Base-by-base conservation (phyloP, 495 filamentous ascomycete species). In the Tetracladium setigerum region DNA sequence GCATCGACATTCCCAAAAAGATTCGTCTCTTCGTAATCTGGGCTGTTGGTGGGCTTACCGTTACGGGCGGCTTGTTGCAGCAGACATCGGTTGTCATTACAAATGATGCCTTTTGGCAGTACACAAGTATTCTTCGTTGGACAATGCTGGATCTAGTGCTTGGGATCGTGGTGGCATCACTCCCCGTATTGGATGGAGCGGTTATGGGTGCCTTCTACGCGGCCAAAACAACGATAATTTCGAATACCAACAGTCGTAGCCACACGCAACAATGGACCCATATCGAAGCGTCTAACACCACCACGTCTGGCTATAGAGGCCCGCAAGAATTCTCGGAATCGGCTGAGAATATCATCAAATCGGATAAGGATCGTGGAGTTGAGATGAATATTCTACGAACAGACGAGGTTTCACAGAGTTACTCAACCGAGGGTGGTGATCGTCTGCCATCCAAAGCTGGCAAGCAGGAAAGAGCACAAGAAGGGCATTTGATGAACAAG, bases 11-110 rank as follows among this genome's bases (percentile, higher is more conserved):
- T 6, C 11, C 8, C 6, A 55, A 37, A 13, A 58, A 54, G 38
- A 18, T 53, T 18, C 43, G 52, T 8, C 38, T 61, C 0, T 61
- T 56, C 42, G 30, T 41, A 9, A 43, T 61, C 22, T 53, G 58
- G 12, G 27, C 44, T 10, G 18, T 61, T 16, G 45, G 52, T 15
- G 49, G 41, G 24, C 40, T 58, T 19, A 56, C 47, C 15, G 40
- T 22, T 15, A 40, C 55, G 1, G 46, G 58, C 38, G 37, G 57
- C 37, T 37, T 42, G 22, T 14, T 46, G 4, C 32, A 31, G 32
- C 46, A 36, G n/a, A 19, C n/a, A 48, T 14, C 35, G 18, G 13
- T 31, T 36, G 2, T 27, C 30, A 4, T 32, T 34, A 17, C 32
- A 11, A 15, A 33, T 37, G 16, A 34, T 43, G 10, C 30, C 36